These are phyloP conservation scores for Thielaviopsis populi DNA, from an alignment of 2,329 filamentous ascomycete species.

Conservation along the genomic window DNA sequence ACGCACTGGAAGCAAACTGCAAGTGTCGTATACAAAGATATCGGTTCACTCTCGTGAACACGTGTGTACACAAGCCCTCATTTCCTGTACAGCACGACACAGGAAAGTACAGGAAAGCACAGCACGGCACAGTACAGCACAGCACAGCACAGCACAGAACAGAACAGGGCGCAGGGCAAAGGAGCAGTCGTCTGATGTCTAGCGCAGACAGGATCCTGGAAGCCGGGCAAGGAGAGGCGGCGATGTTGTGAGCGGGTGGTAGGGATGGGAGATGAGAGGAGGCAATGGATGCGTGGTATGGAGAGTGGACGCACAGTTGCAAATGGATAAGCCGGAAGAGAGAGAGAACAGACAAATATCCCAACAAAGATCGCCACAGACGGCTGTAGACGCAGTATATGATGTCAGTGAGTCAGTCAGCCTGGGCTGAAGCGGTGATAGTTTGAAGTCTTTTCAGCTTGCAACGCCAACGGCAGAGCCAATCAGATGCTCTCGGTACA, in stretches of 20 bases:
- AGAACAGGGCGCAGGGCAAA: background rate
- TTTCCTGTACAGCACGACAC: background rate
- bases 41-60: background rate
- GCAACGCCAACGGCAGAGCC: background rate
- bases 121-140: background rate
- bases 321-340: background rate
- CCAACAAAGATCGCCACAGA: background rate
- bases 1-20: background rate
- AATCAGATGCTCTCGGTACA: background rate
- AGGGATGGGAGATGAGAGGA: background rate
- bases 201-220: background rate
- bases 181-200: constrained; percentile 2
- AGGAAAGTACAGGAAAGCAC: background rate
- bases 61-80: background rate
- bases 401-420: background rate
- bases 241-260: background rate
- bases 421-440: background rate
- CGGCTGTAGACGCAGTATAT: background rate
- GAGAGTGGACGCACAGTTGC: background rate
- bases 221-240: background rate
- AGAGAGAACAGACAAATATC: background rate
- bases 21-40: background rate
- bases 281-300: background rate
- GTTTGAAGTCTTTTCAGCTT: background rate
- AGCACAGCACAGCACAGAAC: background rate